Evolutionary conservation across 345 rosid genomes (phyloP), one percentile per base, ranked within the genome.

Genomic region (Moricandia arvensis): DNA sequence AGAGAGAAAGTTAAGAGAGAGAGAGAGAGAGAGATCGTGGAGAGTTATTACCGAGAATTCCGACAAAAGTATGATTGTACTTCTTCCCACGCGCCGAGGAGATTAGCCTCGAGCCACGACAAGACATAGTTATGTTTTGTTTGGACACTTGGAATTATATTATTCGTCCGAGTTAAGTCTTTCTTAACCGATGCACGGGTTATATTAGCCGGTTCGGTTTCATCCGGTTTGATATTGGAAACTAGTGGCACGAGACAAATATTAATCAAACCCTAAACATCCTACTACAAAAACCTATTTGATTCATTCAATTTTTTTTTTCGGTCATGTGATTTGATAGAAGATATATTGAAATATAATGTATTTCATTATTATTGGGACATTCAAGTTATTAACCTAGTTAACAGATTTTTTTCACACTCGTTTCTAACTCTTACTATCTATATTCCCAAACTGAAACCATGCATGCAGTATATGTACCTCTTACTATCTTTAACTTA

Each of bases 61-160:
- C 51, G 51, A 45, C 51, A 45, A 24, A 57, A 15, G 74, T 63
- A 59, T 57, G 53, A 38, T 55, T 69, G 75, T 43, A 21, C 51
- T 45, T 68, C 61, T 34, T 73, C 73, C 78, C 82, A 67, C 78
- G 81, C 81, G 80, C 76, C 58, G 0, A 34, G 15, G 55, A 66
- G 45, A 58, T 38, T 35, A 62, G 78, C 78, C 75, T 69, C 80
- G 73, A 60, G 69, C 69, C 80, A 76, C 74, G 70, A 76, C 80
- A 70, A 43, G 54, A 68, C 27, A 29, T 29, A 29, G 31, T 29
- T 29, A 29, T 54, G 29, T 54, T 47, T 49, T 54, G 13, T 54
- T 45, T 18, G 29, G 29, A 16, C 2, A 16, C 9, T 51, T 17
- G 26, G 51, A 45, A 13, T 21, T 45, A 45, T 16, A 18, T 54